Base-by-base conservation (phyloP, 2,329 filamentous ascomycete species). In the Fusarium equiseti region DNA sequence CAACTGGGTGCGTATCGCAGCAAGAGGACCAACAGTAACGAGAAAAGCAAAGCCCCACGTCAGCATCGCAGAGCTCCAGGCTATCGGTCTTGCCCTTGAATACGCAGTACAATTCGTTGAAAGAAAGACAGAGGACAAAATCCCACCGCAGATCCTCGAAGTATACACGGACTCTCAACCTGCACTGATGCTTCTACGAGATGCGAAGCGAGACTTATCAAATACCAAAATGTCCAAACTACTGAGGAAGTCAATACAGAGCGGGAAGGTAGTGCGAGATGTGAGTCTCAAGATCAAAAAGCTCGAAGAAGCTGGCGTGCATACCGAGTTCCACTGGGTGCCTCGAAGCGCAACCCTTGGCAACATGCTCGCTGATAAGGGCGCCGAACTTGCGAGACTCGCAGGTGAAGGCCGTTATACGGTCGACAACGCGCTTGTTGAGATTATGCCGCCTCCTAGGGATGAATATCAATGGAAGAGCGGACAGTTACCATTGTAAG, bases 311-410 rank as follows among this genome's bases (percentile, higher is more conserved):
- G 38, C 44, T 10, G 54, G 62, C 9, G 53, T 66, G 10, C n/a
- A 38, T 6, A 12, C 60, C 13, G 62, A 73, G 38, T 40, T 74
- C 10, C 71, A 68, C 49, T 74, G 71, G 72, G 60, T 71, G 16
- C 71, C 70, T 6, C 53, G 70, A 15, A 49, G 35, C 6, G 18
- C 22, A 15, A n/a, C 49, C 10, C 32, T 22, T 7, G 71, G 72
- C 6, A 71, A 61, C 20, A 54, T 35, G 2, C 13, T 71, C 6
- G 72, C 68, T 18, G 55, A 68, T 26, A 22, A 53, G 49, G 67
- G 56, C 5, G 64, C 69, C 6, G 16, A 32, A 6, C 8, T 50
- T 51, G 54, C 26, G 13, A 58, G 52, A 42, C 18, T 48, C 9
- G 13, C 29, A 42, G 3, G 9, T 1, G 31, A 26, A 16, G 24